Base-by-base conservation (phyloP, 179 eudicot species). In the Patellifolia procumbens region DNA sequence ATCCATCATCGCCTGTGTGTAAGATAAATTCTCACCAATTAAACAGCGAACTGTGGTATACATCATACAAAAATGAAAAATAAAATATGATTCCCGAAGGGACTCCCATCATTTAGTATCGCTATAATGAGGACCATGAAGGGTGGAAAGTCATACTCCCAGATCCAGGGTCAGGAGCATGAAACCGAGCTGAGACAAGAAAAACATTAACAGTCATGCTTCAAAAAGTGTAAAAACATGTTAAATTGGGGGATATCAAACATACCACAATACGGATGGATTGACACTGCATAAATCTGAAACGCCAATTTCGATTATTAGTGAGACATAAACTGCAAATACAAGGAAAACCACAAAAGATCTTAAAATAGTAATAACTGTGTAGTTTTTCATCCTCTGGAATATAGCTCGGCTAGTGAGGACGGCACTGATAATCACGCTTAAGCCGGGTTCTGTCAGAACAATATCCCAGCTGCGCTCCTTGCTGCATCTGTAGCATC, bases 401-500 rank as follows among this genome's bases (percentile, higher is more conserved):
- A 90, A 90, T 16, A 90, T 90, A 64, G 95, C 90, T 19, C 92
- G 89, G 85, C 94, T 90, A 51, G 97, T 91, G 74, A 91, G 80
- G 70, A 91, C 97, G 34, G 94, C 92, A 78, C 94, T 87, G 73
- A 91, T 62, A 43, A 90, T 91, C 34, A 91, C 91, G 83, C 94
- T 91, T 78, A 90, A 84, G 20, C 92, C 92, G 28, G 95, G 92
- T 82, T 90, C 95, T 29, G 95, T 90, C 60, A 90, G 72, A 63
- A 87, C 97, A 74, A 91, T 73, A 81, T 90, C n/a, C n/a, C 94
- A 73, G 97, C 78, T 49, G 97, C 94, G 80, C 92, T 78, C 82
- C 94, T 82, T 39, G 97, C 94, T 76, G 94, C 97, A 85, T 91
- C 92, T 31, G 97, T 91, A 35, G 94, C 90, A 82, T 91, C 97